These are phyloP conservation scores for Phalaenopsis aphrodite DNA, from an alignment of 106 monocot genomes.

Conservation along the genomic window DNA sequence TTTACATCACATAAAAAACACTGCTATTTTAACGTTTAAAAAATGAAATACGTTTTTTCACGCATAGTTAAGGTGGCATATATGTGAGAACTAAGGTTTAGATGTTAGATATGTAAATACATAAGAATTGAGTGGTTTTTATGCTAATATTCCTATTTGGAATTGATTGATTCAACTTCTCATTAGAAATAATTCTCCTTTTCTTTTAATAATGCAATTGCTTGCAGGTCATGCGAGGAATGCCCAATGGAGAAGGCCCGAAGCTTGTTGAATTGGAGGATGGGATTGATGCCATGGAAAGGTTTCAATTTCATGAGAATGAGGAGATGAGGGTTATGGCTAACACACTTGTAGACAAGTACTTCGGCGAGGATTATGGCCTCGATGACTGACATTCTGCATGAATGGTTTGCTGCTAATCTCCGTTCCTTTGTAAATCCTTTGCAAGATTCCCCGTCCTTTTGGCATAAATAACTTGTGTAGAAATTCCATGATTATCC, in stretches of 20 bases:
- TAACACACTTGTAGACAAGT: slow-evolving; percentile 83
- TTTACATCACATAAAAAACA: too few species aligned
- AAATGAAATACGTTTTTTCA: too few species aligned
- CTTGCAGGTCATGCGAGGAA: slow-evolving; percentile 84
- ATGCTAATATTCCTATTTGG: too few species aligned
- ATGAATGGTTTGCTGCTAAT: not conserved
- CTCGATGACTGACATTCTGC: slow-evolving; percentile 27
- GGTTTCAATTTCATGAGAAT: slow-evolving; percentile 98
- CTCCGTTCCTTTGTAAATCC: not conserved
- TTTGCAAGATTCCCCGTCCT: not conserved
- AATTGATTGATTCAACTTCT: not conserved
- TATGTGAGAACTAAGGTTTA: too few species aligned
- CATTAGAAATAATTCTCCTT: not conserved
- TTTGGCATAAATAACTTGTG: too few species aligned
- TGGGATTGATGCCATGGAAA: slow-evolving; percentile 97
- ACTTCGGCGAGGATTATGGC: slow-evolving; percentile 94
- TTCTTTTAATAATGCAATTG: not conserved
- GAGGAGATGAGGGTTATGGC: slow-evolving; percentile 92
- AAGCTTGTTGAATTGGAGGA: slow-evolving; percentile 92
- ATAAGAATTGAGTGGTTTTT: too few species aligned
- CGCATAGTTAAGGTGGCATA: too few species aligned
- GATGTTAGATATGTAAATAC: too few species aligned
- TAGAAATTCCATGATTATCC: not conserved
- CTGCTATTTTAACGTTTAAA: too few species aligned
- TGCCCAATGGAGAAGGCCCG: slow-evolving; percentile 84